These are phyloP conservation scores for Phytophthora crassamura DNA, from an alignment of 352 stramenopile species.

Conservation along the genomic window DNA sequence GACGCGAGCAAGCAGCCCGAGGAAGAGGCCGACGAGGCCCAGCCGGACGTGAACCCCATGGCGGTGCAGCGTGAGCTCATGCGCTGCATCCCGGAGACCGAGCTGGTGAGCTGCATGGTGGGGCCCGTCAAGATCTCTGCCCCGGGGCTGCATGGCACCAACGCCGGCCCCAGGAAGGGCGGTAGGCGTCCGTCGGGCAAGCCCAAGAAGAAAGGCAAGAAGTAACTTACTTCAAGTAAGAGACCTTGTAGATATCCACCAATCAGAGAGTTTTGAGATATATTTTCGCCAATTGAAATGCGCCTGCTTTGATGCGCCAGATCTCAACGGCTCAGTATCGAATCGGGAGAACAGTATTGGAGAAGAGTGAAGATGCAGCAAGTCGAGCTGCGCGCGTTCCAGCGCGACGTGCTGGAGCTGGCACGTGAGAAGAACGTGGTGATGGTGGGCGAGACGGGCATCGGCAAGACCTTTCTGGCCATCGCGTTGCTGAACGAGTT, in stretches of 20 bases:
- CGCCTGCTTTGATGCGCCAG: conserved; percentile 1
- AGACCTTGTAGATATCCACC: background rate
- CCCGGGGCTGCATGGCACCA: conserved; percentile 59
- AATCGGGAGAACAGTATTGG: background rate
- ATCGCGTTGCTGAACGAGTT: conserved; percentile 79
- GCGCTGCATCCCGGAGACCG: conserved; percentile 89
- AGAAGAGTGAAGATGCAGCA: conserved; percentile 26
- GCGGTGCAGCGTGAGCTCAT: conserved; percentile 90
- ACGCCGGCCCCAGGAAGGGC: conserved; percentile 48
- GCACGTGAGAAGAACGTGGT: conserved; percentile 81
- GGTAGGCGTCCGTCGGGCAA: conserved; percentile 35
- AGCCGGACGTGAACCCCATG: conserved; percentile 66
- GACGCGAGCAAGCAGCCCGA: conserved; percentile 30
- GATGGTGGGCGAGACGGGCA: conserved; percentile 85
- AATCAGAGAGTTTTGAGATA: background rate
- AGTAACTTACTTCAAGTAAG: conserved; percentile 36
- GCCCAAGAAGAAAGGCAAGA: conserved; percentile 47
- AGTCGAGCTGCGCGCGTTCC: conserved; percentile 71
- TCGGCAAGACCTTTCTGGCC: conserved; percentile 87
- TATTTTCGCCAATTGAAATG: conserved; percentile 28
- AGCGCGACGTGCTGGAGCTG: conserved; percentile 71
- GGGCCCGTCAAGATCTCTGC: conserved; percentile 91
- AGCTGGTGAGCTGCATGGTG: conserved; percentile 91
- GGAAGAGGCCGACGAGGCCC: conserved; percentile 37
- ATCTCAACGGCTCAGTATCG: conserved; percentile 8